Base-by-base conservation (phyloP, 192 early-diverging fungal species). In the Umbelopsis vinacea region DNA sequence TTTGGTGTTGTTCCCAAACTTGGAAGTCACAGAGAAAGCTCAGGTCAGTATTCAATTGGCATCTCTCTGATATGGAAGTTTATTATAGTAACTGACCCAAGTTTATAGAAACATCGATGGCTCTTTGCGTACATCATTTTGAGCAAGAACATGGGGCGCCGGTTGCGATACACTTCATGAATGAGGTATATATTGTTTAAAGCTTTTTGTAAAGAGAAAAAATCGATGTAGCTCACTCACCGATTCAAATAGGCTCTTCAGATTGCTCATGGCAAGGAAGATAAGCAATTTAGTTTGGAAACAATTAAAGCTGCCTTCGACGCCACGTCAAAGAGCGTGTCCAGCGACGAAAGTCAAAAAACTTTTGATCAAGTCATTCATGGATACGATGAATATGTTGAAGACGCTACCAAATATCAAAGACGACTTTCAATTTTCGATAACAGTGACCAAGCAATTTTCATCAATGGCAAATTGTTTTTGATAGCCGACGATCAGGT, bases 1-100 rank as follows among this genome's bases (percentile, higher is more conserved):
- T 92, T 97, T 70, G 97, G 97, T 19, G 7, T 97, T 14, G 84
- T 92, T 19, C 95, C 95, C 6, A 71, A 93, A 3, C 54, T 93
- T 9, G 78, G 77, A 54, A 73, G 78, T 19, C 68, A 74, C 4
- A 68, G 84, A 5, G 66, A 83, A 46, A 69, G 74, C 63, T 68
- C 72, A 46, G 74, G 86, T 88, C 70, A 60, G 73, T 76, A 48
- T 22, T 47, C 79, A 4, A 74, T 76, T 2, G 50, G 71, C 46
- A 72, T 23, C 15, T 23, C 15, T 60, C 12, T 45, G 50, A 79
- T 1, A 71, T n/a, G 6, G 24, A 33, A n/a, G 35, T 67, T n/a
- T 35, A 71, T n/a, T 3, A 47, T 38, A 29, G 23, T 55, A n/a
- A 55, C 29, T 50, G 52, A 53, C 60, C n/a, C 11, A 60, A 6